Evolutionary conservation across 2,329 filamentous ascomycete species (phyloP).

Genomic region (Escovopsis weberi): DNA sequence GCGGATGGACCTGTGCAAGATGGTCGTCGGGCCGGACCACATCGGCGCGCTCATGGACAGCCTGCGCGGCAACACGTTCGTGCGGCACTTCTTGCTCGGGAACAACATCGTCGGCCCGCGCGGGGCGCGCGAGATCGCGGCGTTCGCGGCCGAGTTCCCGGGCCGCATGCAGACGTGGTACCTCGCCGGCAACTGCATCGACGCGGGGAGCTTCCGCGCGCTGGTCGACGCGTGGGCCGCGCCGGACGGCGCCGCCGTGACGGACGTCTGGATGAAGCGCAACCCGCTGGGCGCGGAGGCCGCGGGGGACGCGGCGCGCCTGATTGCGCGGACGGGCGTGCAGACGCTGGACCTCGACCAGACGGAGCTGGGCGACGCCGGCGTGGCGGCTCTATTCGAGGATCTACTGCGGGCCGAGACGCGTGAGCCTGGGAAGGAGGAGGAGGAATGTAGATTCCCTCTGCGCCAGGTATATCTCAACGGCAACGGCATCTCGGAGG

Average conservation of each 20-base stretch:
- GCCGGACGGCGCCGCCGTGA: constrained; percentile 22
- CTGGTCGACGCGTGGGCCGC: constrained; percentile 30
- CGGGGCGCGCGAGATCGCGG: constrained; percentile 30
- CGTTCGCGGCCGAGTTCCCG: constrained; percentile 30
- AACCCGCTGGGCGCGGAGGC: constrained; percentile 31
- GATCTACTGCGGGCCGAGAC: constrained; percentile 15
- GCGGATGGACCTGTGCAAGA: constrained; percentile 40
- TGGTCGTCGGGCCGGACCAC: constrained; percentile 36
- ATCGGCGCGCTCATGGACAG: constrained; percentile 35
- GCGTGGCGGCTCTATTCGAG: constrained; percentile 28
- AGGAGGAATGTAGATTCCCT: constrained; percentile 10
- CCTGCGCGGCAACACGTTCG: constrained; percentile 30
- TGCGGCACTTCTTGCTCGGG: constrained; percentile 36
- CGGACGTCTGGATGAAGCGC: constrained; percentile 39
- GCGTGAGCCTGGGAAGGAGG: constrained; percentile 1
- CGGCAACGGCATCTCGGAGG: constrained; percentile 19
- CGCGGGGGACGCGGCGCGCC: constrained; percentile 25
- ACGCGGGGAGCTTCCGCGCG: constrained; percentile 23
- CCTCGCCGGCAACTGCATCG: constrained; percentile 39
- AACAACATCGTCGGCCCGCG: constrained; percentile 39
- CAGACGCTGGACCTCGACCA: constrained; percentile 39
- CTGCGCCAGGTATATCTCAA: constrained; percentile 24
- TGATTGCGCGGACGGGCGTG: constrained; percentile 28
- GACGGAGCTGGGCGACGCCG: constrained; percentile 33
- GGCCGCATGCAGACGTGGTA: constrained; percentile 40